Evolutionary conservation across 139 green algal species (phyloP).

Genomic region (Ulvella scutata): DNA sequence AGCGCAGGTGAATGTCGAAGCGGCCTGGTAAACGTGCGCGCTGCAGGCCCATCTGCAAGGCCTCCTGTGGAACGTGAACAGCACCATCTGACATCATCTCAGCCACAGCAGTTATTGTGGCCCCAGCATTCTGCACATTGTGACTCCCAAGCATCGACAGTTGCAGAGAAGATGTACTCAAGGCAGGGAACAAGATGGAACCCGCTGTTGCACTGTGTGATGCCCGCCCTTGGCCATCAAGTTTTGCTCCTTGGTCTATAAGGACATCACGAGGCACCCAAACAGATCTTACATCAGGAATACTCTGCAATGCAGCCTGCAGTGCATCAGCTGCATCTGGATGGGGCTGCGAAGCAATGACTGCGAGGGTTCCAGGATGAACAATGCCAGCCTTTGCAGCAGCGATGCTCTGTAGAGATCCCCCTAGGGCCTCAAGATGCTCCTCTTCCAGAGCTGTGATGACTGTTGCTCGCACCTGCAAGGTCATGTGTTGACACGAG

Average conservation of each 20-base stretch:
- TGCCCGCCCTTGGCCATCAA: background rate
- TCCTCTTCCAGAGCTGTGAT: constrained; percentile 34
- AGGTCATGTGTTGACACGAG: background rate
- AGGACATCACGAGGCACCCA: constrained; percentile 4
- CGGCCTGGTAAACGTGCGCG: constrained; percentile 33
- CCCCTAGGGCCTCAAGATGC: constrained; percentile 54
- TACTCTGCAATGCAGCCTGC: background rate
- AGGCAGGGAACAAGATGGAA: background rate
- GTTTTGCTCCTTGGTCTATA: constrained; percentile 7
- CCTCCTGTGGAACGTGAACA: background rate
- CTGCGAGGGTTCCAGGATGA: constrained; percentile 32
- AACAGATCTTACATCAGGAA: background rate
- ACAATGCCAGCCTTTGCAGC: constrained; percentile 67
- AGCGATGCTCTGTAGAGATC: constrained; percentile 41
- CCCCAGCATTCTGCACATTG: constrained; percentile 47
- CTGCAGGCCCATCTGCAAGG: constrained; percentile 22
- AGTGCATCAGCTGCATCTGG: constrained; percentile 20
- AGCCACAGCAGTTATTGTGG: constrained; percentile 32
- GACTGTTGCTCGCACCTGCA: constrained; percentile 18
- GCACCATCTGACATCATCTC: constrained; percentile 14
- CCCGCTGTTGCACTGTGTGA: background rate
- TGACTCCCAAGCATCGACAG: constrained; percentile 42
- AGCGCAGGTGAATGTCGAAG: constrained; percentile 12
- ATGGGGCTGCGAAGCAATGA: constrained; percentile 43
- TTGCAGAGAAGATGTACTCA: background rate